Base-by-base conservation (phyloP, 768 basidiomycete genomes). In the Aureoboletus auriporus region DNA sequence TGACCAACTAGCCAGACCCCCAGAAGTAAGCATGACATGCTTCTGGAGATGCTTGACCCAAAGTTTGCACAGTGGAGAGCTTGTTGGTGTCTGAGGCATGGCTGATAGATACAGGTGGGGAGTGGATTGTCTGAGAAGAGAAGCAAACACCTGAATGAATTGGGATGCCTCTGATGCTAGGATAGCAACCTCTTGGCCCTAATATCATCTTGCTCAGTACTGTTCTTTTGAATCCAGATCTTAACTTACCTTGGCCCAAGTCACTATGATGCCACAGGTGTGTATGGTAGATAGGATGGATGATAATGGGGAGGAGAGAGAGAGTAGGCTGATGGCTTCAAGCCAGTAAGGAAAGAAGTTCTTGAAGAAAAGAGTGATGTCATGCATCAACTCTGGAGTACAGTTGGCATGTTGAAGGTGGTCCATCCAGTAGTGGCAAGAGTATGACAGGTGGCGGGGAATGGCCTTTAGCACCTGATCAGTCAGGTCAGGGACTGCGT, bases 331-430 rank as follows among this genome's bases (percentile, higher is more conserved):
- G 35, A 44, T 37, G 16, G 44, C 35, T 37, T 44, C 44, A 6
- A 44, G 42, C 46, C 38, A 51, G 39, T 30, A 50, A 33, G 49
- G 39, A 10, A 44, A 44, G 26, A n/a, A 44, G 8, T 35, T 13
- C 27, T 44, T 51, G 41, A 50, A 51, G 35, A 46, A 54, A 17
- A 17, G 12, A 3, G 50, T 46, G 2, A 51, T 30, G 2, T 51
- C 40, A 37, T 16, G 5, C 35, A 47, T 16, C 39, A 52, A 27
- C 9, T 26, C 31, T 28, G 30, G 43, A 28, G 39, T 33, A 44
- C 20, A 45, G 6, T 29, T n/a, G 2, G 27, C 17, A 28, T 38
- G 28, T 16, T 37, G 39, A 6, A 52, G 20, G 16, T 48, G 51
- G 16, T 16, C 16, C 39, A 52, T 42, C 47, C 47, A 47, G 16